These are phyloP conservation scores for Pyrenophora graminea DNA, from an alignment of 2,329 filamentous ascomycete genomes.

Conservation along the genomic window DNA sequence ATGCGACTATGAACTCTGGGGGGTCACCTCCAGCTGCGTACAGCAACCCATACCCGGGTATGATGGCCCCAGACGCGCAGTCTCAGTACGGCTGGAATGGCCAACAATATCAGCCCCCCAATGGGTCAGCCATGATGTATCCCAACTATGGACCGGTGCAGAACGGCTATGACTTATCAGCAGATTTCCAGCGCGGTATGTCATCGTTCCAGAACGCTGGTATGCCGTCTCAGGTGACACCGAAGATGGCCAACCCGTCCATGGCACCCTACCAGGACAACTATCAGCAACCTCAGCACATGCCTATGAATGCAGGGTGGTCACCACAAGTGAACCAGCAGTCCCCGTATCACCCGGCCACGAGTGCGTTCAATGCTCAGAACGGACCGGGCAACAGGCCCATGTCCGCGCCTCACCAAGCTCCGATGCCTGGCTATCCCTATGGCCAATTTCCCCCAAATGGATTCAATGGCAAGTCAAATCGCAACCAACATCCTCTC, in stretches of 20 bases:
- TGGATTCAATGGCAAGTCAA: slow-evolving; percentile 62
- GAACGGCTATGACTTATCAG: slow-evolving; percentile 50
- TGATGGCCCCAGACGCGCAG: slow-evolving; percentile 45
- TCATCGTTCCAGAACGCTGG: slow-evolving; percentile 48
- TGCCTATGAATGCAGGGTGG: slow-evolving; percentile 40
- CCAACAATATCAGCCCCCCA: slow-evolving; percentile 37
- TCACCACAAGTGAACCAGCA: slow-evolving; percentile 37
- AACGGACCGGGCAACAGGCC: slow-evolving; percentile 37
- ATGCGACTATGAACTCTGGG: slow-evolving; percentile 32
- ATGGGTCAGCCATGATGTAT: slow-evolving; percentile 33
- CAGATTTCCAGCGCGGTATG: slow-evolving; percentile 54
- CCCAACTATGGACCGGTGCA: slow-evolving; percentile 35
- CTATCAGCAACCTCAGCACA: slow-evolving; percentile 36
- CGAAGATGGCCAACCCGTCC: slow-evolving; percentile 43
- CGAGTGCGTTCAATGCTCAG: slow-evolving; percentile 29
- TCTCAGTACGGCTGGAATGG: slow-evolving; percentile 42
- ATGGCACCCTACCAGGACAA: slow-evolving; percentile 43
- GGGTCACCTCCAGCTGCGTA: slow-evolving; percentile 38
- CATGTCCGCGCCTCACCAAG: slow-evolving; percentile 43
- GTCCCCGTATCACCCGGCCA: slow-evolving; percentile 31
- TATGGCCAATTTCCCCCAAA: slow-evolving; percentile 77
- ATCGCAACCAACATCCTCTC: slow-evolving; percentile 78
- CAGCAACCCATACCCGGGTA: slow-evolving; percentile 38
- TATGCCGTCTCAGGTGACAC: slow-evolving; percentile 42
- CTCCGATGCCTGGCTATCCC: slow-evolving; percentile 61